A percentile compares a stretch with the other conserved stretches of the same genome.
phyloP scores from a whole-genome alignment of 768 basidiomycete species.

The Serendipita sp. region DNA sequence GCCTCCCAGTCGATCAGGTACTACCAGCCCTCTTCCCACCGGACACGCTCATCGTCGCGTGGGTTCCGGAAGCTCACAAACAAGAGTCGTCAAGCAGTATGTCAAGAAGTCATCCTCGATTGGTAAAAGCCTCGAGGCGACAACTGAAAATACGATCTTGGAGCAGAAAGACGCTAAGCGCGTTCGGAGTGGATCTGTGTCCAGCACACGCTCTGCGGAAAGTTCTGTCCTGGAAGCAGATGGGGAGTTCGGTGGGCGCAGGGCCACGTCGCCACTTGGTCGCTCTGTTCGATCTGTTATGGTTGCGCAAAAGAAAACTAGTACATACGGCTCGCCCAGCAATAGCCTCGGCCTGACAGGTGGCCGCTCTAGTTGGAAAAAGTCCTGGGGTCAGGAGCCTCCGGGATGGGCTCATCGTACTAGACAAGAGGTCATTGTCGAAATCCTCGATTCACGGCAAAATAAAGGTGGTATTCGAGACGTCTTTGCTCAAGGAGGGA shows the following conservation, averaged over 20 bases:
- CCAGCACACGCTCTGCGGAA: neutral
- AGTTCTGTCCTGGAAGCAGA: neutral
- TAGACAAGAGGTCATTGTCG: conserved; percentile 50
- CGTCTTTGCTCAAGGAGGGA: conserved; percentile 57
- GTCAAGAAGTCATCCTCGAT: neutral
- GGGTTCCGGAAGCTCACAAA: conserved; percentile 1
- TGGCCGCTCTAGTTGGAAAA: conserved; percentile 73
- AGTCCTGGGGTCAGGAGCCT: conserved; percentile 75
- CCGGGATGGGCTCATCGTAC: conserved; percentile 66
- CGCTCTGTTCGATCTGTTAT: conserved; percentile 46
- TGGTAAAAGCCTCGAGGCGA: neutral
- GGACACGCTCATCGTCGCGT: neutral
- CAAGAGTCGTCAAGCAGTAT: conserved; percentile 1
- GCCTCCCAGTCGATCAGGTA: neutral
- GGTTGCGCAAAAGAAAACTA: conserved; percentile 66
- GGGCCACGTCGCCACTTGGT: neutral
- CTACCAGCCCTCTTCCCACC: neutral
- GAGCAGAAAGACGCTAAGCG: neutral
- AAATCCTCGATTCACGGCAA: conserved; percentile 27
- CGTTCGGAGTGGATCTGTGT: neutral
- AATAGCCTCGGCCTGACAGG: conserved; percentile 29
- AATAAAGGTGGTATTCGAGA: conserved; percentile 40
- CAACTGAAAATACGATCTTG: too few species aligned
- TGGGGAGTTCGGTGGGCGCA: neutral
- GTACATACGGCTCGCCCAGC: conserved; percentile 31